Base-by-base conservation (phyloP, 202 grass and related monocot genomes). In the Miscanthus sacchariflorus region DNA sequence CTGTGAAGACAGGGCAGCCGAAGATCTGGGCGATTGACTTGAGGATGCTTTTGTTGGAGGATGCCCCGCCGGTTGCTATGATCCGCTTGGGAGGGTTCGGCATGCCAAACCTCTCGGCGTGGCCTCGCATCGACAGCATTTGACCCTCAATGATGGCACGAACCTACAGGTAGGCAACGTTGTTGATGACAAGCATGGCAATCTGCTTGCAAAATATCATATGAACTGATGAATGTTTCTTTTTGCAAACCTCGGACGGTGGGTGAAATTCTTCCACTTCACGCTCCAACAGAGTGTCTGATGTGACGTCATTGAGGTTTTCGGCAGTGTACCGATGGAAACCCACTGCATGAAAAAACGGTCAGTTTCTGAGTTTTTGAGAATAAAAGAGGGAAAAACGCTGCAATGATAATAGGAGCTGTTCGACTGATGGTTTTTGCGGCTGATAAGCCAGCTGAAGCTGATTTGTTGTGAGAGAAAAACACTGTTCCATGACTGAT, bases 81-180 rank as follows among this genome's bases (percentile, higher is more conserved):
- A 99, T 99, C 75, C 86, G 80, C 19, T 95, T 96, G 12, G 94
- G 94, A 75, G 94, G 94, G 81, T 81, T 95, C 43, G 97, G 91
- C 97, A 99, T 95, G 35, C 94, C 97, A 73, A 99, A 99, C 76
- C 92, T 93, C 90, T 99, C 97, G 0, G 97, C 89, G 74, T 99
- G 94, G 5, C 94, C 94, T 83, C 94, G 77, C 94, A 96, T 99
- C 1, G 94, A 96, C 75, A 99, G 11, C 48, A 99, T 92, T 25
- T 99, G 96, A 2, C 96, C 92, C 89, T 99, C 96, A 7, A 99
- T 35, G 49, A 96, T 84, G 33, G 94, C 96, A 63, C 92, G 87
- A 7, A 99, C 91, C 96, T 99, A 75, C 4, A 12, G 1, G 2
- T 30, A 58, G 54, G 54, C 25, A 43, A 67, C 40, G 5, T 63